These are phyloP conservation scores for Fusarium sp. DNA, from an alignment of 2,329 filamentous ascomycete genomes.

Conservation along the genomic window DNA sequence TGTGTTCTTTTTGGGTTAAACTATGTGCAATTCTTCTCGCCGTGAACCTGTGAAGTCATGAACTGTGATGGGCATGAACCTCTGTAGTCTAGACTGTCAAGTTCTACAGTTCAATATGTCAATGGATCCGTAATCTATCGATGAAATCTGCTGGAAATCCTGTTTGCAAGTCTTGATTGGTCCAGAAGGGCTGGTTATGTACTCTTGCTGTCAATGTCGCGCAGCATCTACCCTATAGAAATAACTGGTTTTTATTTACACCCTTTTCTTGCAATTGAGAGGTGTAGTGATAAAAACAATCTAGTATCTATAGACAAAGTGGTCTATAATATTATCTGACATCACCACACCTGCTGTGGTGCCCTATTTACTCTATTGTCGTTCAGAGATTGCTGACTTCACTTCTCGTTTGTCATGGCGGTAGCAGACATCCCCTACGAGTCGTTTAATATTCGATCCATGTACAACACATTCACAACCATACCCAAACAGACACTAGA, in stretches of 20 bases:
- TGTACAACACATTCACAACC: background rate
- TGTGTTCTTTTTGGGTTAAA: constrained; percentile 14
- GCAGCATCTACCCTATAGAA: background rate
- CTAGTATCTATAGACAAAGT: background rate
- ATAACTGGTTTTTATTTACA: background rate
- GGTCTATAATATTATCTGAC: too few relatives aligned
- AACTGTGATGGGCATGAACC: background rate
- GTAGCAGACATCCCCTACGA: too few relatives aligned
- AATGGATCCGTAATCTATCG: too few relatives aligned
- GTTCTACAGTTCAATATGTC: background rate
- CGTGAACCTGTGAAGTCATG: background rate
- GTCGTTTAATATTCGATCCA: background rate
- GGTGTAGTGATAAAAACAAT: too few relatives aligned
- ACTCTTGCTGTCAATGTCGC: background rate
- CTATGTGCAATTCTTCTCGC: constrained; percentile 21
- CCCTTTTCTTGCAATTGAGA: too few relatives aligned
- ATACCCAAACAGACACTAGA: background rate
- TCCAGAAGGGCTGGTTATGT: too few relatives aligned
- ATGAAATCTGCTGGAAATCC: background rate
- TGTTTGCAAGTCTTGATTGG: background rate
- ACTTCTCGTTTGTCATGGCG: too few relatives aligned
- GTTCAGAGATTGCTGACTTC: too few relatives aligned
- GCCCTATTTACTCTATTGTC: background rate
- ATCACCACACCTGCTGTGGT: too few relatives aligned
- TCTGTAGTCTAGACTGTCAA: background rate